Percentiles rank a stretch among this genome's conserved stretches.
phyloP scores from a whole-genome alignment of 139 green algal genomes.

The Picochlorum sp. region DNA sequence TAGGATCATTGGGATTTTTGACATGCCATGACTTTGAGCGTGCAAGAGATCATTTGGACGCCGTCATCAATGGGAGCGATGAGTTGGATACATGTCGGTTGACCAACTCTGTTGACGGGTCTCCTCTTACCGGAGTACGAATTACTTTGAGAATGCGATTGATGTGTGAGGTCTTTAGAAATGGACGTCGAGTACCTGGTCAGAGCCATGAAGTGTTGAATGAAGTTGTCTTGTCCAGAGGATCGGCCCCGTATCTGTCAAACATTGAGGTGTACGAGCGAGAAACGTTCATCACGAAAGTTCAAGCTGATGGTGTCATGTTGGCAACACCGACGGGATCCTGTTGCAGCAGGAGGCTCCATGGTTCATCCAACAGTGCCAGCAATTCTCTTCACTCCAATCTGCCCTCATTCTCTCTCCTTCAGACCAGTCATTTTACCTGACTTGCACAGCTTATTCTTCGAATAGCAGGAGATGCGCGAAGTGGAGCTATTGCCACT shows the following conservation, averaged over 20 bases:
- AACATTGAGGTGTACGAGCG: conserved; percentile 88
- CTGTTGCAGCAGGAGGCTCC: conserved; percentile 77
- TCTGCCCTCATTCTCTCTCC: conserved; percentile 93
- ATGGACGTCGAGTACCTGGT: conserved; percentile 1
- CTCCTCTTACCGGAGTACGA: conserved; percentile 63
- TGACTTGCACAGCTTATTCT: conserved; percentile 79
- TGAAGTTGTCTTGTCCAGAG: conserved; percentile 91
- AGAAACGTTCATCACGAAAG: conserved; percentile 72
- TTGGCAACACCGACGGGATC: conserved; percentile 90
- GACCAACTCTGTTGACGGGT: background rate
- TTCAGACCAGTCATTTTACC: conserved; percentile 96
- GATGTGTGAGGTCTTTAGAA: conserved; percentile 60
- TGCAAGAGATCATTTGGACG: conserved; percentile 59
- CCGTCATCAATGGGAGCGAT: conserved; percentile 70
- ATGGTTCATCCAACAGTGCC: conserved; percentile 88
- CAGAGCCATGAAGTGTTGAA: conserved; percentile 76
- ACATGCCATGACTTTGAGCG: conserved; percentile 75
- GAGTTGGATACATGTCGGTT: conserved; percentile 24
- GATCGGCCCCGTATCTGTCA: conserved; percentile 76
- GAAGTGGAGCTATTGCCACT: conserved; percentile 85
- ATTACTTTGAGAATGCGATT: conserved; percentile 96
- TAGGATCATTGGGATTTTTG: conserved; percentile 96
- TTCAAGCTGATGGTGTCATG: conserved; percentile 91
- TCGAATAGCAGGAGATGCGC: conserved; percentile 63
- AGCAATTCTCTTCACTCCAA: conserved; percentile 88